Evolutionary conservation across 371 early-diverging fungal species (phyloP).

Genomic region (Sporodiniella umbellata): DNA sequence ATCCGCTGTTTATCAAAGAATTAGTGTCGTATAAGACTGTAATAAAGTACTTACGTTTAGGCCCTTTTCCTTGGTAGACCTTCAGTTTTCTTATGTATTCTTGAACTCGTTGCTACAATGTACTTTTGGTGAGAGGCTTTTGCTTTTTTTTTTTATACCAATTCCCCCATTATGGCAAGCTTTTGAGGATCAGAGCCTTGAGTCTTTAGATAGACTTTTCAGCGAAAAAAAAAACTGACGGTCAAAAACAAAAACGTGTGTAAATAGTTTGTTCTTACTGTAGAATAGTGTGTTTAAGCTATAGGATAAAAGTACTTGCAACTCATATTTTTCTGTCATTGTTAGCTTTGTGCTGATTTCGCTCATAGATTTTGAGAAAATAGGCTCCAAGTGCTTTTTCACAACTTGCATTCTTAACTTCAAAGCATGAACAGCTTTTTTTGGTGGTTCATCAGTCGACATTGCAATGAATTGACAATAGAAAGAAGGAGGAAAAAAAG

Average conservation of each 20-base stretch:
- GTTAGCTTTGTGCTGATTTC: conserved; percentile 49
- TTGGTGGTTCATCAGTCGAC: conserved; percentile 19
- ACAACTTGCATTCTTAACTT: conserved; percentile 34
- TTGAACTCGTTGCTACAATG: conserved; percentile 43
- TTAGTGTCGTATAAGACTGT: neutral
- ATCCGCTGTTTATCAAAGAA: conserved; percentile 19
- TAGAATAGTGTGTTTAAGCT: conserved; percentile 51
- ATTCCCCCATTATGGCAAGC: conserved; percentile 49
- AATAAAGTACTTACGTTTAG: conserved; percentile 25
- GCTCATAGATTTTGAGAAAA: conserved; percentile 34
- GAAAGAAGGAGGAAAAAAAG: no score
- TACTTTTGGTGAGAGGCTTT: no score
- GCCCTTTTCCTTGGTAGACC: conserved; percentile 31
- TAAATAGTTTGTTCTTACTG: conserved; percentile 29
- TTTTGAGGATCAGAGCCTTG: conserved; percentile 46
- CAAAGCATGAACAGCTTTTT: conserved; percentile 36
- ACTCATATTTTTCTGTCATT: conserved; percentile 46
- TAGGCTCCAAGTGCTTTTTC: conserved; percentile 48
- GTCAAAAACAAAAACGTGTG: neutral
- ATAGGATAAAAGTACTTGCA: conserved; percentile 52
- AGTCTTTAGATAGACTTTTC: conserved; percentile 51
- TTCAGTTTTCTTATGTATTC: conserved; percentile 50
- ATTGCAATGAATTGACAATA: neutral
- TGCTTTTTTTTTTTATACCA: conserved; percentile 25
- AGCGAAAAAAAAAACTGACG: neutral